Evolutionary conservation across 106 monocot genomes (phyloP).

Genomic region (Gastrodia elata): DNA sequence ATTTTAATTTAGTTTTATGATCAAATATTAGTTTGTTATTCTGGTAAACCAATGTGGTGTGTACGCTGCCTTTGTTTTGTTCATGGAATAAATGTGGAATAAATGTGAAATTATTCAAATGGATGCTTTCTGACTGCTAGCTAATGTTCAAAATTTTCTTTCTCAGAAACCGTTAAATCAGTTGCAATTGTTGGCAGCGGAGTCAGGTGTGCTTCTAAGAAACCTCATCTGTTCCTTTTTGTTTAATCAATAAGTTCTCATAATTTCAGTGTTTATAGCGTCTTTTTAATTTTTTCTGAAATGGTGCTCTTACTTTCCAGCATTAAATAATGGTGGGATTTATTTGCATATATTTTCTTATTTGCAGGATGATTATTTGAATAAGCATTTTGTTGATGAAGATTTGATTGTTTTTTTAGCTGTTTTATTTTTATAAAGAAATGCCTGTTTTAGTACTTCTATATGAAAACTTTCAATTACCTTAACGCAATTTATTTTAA

Average conservation of each 20-base stretch:
- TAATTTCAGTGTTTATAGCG: background rate
- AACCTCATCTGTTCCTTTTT: background rate
- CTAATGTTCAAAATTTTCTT: background rate
- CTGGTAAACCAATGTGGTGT: background rate
- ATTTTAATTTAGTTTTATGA: background rate
- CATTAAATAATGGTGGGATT: too few species aligned
- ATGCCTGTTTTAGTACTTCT: too few species aligned
- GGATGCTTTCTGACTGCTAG: background rate
- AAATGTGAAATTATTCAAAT: background rate
- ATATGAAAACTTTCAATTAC: too few species aligned
- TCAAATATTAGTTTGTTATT: background rate
- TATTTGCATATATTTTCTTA: background rate
- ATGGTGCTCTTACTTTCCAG: too few species aligned
- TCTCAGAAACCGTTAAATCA: constrained; percentile 35
- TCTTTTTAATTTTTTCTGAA: background rate
- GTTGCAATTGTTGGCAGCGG: constrained; percentile 86
- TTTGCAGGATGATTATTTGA: too few species aligned
- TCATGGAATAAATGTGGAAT: background rate
- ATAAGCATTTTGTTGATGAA: too few species aligned
- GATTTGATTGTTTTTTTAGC: too few species aligned
- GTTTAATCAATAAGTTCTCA: constrained; percentile 1
- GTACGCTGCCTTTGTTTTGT: background rate
- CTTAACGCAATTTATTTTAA: too few species aligned
- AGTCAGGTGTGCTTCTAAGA: constrained; percentile 39
- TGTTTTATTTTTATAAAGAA: too few species aligned